Percentiles rank a stretch among this genome's conserved stretches.
Conservation (phyloP, 2,329 filamentous ascomycete species). For the Hymenoscyphus fraxineus region DNA sequence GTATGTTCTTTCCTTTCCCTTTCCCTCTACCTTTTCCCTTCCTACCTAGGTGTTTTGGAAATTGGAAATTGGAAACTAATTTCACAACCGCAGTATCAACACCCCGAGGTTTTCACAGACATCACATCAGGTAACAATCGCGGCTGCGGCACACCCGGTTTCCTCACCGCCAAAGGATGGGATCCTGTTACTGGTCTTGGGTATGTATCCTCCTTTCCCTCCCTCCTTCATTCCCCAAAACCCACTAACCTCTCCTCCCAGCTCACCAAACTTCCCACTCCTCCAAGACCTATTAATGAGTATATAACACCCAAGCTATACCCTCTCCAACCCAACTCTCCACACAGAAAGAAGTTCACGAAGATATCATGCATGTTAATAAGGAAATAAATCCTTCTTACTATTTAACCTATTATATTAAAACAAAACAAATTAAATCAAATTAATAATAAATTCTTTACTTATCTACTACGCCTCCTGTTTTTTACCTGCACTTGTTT, state of each 20-base stretch:
- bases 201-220: background rate
- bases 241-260: background rate
- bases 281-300: background rate
- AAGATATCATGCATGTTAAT: too few relatives aligned
- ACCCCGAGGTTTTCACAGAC: slow-evolving; percentile 33
- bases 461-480: too few relatives aligned
- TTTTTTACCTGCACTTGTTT: too few relatives aligned
- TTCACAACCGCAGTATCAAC: slow-evolving; percentile 19
- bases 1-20: background rate
- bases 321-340: too few relatives aligned
- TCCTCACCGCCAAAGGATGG: slow-evolving; percentile 33
- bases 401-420: too few relatives aligned
- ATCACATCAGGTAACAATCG: slow-evolving; percentile 33
- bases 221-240: background rate
- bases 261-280: background rate
- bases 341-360: too few relatives aligned
- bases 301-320: background rate
- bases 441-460: too few relatives aligned
- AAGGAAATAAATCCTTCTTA: too few relatives aligned
- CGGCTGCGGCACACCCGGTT: slow-evolving; percentile 35
- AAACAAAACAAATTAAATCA: too few relatives aligned
- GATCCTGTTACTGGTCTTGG: slow-evolving; percentile 36
- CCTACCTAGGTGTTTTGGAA: background rate
- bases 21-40: too few relatives aligned
- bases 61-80: background rate